Percentiles rank a stretch among this genome's conserved stretches.
phyloP scores from a whole-genome alignment of 2,329 filamentous ascomycete genomes.

The Aspergillus novoparasiticus region DNA sequence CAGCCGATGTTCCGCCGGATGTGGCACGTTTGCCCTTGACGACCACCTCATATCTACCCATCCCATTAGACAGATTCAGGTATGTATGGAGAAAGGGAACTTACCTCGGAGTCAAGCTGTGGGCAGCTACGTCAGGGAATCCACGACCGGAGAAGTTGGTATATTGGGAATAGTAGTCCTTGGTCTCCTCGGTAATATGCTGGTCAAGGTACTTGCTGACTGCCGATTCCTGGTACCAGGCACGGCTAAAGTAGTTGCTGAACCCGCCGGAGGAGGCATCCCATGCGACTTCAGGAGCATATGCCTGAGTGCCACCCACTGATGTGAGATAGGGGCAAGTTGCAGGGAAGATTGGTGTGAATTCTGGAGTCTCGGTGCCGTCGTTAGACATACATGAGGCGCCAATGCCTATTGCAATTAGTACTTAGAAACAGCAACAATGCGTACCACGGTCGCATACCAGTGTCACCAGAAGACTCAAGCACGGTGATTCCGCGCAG shows the following conservation, averaged over 20 bases:
- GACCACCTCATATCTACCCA: background rate
- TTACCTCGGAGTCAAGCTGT: slow-evolving; percentile 53
- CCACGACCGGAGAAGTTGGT: slow-evolving; percentile 53
- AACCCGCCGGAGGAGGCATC: slow-evolving; percentile 53
- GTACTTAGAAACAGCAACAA: background rate
- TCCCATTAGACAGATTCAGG: background rate
- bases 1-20: background rate
- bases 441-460: slow-evolving; percentile 42
- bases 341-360: slow-evolving; percentile 65
- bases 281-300: slow-evolving; percentile 53
- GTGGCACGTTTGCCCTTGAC: background rate
- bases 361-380: slow-evolving; percentile 50
- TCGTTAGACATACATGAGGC: background rate
- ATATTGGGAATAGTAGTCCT: slow-evolving; percentile 47
- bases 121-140: slow-evolving; percentile 62
- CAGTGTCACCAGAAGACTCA: slow-evolving; percentile 61
- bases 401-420: background rate
- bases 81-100: slow-evolving; percentile 35
- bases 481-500: slow-evolving; percentile 68
- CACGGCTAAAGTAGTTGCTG: slow-evolving; percentile 53
- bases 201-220: slow-evolving; percentile 49
- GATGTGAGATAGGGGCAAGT: slow-evolving; percentile 70
- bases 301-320: slow-evolving; percentile 62
- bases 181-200: slow-evolving; percentile 28
- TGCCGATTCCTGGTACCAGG: slow-evolving; percentile 50